Percentiles rank a stretch among this genome's conserved stretches.
These are phyloP conservation scores for Xylaria longipes DNA, from an alignment of 495 filamentous ascomycete genomes.

Conservation along the genomic window DNA sequence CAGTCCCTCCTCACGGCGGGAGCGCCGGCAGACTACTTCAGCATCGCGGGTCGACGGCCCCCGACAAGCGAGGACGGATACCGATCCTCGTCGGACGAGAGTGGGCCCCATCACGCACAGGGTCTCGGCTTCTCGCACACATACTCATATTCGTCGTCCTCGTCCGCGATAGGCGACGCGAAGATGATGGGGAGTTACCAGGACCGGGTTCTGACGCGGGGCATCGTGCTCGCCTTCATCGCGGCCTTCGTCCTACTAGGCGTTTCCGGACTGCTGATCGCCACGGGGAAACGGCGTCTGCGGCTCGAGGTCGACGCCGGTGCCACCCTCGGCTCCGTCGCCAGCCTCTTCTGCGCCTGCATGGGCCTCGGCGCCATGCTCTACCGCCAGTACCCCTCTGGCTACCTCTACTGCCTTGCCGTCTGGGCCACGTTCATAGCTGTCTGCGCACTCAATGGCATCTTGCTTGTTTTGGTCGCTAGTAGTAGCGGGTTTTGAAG, in stretches of 20 bases:
- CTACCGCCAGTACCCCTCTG: slow-evolving; percentile 48
- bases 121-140: not conserved
- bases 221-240: slow-evolving; percentile 51
- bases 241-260: slow-evolving; percentile 59
- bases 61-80: slow-evolving; percentile 36
- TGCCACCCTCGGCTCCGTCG: slow-evolving; percentile 63
- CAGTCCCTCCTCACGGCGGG: slow-evolving; percentile 42
- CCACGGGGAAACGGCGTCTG: slow-evolving; percentile 59
- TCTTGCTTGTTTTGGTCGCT: slow-evolving; percentile 56
- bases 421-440: slow-evolving; percentile 53
- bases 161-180: not conserved
- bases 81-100: slow-evolving; percentile 32
- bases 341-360: slow-evolving; percentile 60
- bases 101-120: slow-evolving; percentile 44
- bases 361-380: slow-evolving; percentile 58
- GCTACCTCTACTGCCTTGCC: slow-evolving; percentile 48
- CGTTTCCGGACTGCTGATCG: slow-evolving; percentile 59
- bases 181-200: slow-evolving; percentile 46
- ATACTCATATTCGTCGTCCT: slow-evolving; percentile 3
- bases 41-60: slow-evolving; percentile 36
- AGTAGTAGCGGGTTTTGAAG: slow-evolving; percentile 45
- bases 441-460: slow-evolving; percentile 57
- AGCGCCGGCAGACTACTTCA: slow-evolving; percentile 39
- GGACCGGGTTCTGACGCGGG: slow-evolving; percentile 54
- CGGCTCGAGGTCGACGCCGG: slow-evolving; percentile 65